Percentiles rank a stretch among this genome's conserved stretches.
Evolutionary conservation across 495 filamentous ascomycete species (phyloP).

Genomic region (Amphirosellinia nigrospora): DNA sequence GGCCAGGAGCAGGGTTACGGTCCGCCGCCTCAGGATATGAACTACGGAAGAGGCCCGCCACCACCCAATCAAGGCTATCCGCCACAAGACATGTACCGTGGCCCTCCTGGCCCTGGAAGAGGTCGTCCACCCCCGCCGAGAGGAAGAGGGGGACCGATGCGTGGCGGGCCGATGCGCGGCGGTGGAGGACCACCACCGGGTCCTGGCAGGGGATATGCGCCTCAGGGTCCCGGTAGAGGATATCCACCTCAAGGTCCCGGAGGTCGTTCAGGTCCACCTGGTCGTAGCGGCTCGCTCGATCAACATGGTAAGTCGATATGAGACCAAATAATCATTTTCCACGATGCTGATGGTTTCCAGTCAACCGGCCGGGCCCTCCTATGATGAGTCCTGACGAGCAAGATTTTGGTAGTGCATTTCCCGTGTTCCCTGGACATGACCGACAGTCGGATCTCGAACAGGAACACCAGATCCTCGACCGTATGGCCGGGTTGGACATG

Average conservation of each 20-base stretch:
- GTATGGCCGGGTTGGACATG: conserved; percentile 65
- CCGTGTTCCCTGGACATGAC: conserved; percentile 63
- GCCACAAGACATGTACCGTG: conserved; percentile 57
- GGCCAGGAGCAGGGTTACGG: no score
- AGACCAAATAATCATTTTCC: not conserved
- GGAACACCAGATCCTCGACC: conserved; percentile 55
- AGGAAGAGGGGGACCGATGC: conserved; percentile 53
- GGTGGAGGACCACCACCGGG: conserved; percentile 31
- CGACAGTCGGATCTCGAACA: conserved; percentile 53
- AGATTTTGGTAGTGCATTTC: conserved; percentile 72
- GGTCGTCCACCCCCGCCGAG: conserved; percentile 47
- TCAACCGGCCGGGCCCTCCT: conserved; percentile 39
- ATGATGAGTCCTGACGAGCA: conserved; percentile 52
- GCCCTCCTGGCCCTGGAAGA: conserved; percentile 45
- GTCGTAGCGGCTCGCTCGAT: conserved; percentile 41
- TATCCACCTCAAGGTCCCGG: conserved; percentile 49
- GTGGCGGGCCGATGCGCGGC: conserved; percentile 42
- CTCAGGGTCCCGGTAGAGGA: conserved; percentile 44
- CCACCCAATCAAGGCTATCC: conserved; percentile 57
- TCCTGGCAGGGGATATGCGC: conserved; percentile 49
- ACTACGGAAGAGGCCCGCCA: conserved; percentile 53
- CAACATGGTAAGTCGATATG: conserved; percentile 40
- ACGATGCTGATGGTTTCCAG: conserved; percentile 33
- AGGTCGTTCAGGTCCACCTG: conserved; percentile 46
- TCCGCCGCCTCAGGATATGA: conserved; percentile 52